phyloP scores from a whole-genome alignment of 1,284 basidiomycete species.

The Malassezia psittaci region DNA sequence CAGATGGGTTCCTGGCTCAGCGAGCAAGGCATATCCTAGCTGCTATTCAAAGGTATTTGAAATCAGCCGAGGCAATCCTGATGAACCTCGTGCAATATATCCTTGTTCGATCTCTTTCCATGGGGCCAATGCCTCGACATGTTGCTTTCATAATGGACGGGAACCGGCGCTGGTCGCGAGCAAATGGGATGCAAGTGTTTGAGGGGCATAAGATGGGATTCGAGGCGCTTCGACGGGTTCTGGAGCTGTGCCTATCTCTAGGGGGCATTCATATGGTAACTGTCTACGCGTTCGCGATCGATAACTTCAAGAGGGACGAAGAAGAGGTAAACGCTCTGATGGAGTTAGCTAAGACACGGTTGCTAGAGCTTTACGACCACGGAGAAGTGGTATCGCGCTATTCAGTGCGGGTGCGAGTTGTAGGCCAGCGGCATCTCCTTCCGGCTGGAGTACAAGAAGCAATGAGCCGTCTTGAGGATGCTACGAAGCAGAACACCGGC shows the following conservation, averaged over 20 bases:
- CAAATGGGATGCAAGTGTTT: slow-evolving; percentile 22
- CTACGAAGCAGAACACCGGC: slow-evolving; percentile 68
- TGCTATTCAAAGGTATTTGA: no score
- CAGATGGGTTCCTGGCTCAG: no score
- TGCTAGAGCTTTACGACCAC: slow-evolving; percentile 69
- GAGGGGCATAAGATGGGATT: slow-evolving; percentile 79
- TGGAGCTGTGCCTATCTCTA: slow-evolving; percentile 40
- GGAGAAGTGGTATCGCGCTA: slow-evolving; percentile 55
- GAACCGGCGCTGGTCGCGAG: slow-evolving; percentile 80
- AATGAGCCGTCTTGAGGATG: slow-evolving; percentile 62
- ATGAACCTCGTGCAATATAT: not conserved
- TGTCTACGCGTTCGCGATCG: slow-evolving; percentile 90
- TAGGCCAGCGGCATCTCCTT: slow-evolving; percentile 68
- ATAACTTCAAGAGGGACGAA: slow-evolving; percentile 83
- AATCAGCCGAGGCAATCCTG: no score
- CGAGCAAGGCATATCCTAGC: no score
- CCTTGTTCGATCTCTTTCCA: not conserved
- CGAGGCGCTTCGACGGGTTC: slow-evolving; percentile 59
- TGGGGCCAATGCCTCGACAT: slow-evolving; percentile 77
- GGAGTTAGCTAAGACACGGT: slow-evolving; percentile 67
- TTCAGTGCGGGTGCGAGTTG: slow-evolving; percentile 71
- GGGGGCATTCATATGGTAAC: slow-evolving; percentile 57
- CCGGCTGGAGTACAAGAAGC: slow-evolving; percentile 65
- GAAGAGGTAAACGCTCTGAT: slow-evolving; percentile 82
- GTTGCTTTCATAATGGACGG: slow-evolving; percentile 98